phyloP scores from a whole-genome alignment of 371 early-diverging fungal species.

The Mortierella sp. region DNA sequence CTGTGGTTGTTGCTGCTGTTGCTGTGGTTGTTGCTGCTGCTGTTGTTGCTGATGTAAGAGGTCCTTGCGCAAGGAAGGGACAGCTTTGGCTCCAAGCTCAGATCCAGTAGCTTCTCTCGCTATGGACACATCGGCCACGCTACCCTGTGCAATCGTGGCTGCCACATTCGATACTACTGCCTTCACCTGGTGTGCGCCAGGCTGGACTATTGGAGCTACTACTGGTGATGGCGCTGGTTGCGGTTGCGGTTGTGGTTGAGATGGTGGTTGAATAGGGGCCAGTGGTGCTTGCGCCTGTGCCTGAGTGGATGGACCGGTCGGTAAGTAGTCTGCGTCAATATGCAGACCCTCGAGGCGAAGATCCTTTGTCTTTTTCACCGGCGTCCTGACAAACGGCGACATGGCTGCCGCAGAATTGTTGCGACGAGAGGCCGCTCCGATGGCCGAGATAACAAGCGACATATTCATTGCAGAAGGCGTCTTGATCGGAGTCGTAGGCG shows the following conservation, averaged over 20 bases:
- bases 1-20: background rate
- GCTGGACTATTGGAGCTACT: background rate
- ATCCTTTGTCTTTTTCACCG: constrained; percentile 30
- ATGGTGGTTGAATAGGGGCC: background rate
- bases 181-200: background rate
- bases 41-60: background rate
- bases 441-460: constrained; percentile 47
- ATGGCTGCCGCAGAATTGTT: constrained; percentile 19
- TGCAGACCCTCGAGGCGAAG: constrained; percentile 37
- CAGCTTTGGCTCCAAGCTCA: background rate
- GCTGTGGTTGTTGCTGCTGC: background rate
- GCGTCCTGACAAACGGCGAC: constrained; percentile 50
- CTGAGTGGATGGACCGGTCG: background rate
- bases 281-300: background rate
- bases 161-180: background rate
- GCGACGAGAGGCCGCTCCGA: constrained; percentile 52
- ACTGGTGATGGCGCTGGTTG: background rate
- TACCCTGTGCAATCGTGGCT: too few species aligned
- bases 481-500: constrained; percentile 25
- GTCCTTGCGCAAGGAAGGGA: background rate
- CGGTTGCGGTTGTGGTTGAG: background rate
- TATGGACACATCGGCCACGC: background rate
- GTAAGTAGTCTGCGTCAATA: background rate
- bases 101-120: background rate
- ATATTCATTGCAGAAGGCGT: constrained; percentile 35